Percentiles rank a stretch among this genome's conserved stretches.
Evolutionary conservation across 208 protist genomes (phyloP).

Genomic region (Histomonas meleagridis): DNA sequence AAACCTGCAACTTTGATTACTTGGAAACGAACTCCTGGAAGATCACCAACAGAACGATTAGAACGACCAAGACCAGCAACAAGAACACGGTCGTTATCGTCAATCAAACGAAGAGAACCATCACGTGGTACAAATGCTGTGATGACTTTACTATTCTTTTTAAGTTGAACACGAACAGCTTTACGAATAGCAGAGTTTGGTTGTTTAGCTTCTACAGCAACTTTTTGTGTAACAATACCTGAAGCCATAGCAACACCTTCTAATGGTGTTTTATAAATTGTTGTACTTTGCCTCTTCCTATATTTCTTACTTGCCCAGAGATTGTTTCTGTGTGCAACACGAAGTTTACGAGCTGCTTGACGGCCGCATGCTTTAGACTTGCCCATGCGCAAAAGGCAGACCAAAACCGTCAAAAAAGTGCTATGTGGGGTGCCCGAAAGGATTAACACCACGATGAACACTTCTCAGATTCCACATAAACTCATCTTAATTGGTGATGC

Average conservation of each 20-base stretch:
- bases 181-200: constrained; percentile 99
- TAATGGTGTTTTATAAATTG: constrained; percentile 4
- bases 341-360: background rate
- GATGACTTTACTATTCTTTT: constrained; percentile 99
- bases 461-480: too few species aligned
- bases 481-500: too few species aligned
- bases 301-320: background rate
- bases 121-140: constrained; percentile 97
- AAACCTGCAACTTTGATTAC: constrained; percentile 94
- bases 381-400: background rate
- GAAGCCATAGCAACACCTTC: background rate
- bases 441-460: too few species aligned
- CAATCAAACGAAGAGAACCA: constrained; percentile 94
- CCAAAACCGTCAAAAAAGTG: too few species aligned
- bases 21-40: constrained; percentile 95
- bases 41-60: constrained; percentile 97
- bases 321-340: background rate
- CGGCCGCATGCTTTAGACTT: constrained; percentile 11
- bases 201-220: constrained; percentile 97
- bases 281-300: background rate
- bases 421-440: too few species aligned
- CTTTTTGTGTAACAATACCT: constrained; percentile 37
- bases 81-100: constrained; percentile 75
- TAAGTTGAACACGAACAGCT: constrained; percentile 97
- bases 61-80: constrained; percentile 64